Evolutionary conservation across 2,329 filamentous ascomycete species (phyloP).

Genomic region (Zymoseptoria brevis): DNA sequence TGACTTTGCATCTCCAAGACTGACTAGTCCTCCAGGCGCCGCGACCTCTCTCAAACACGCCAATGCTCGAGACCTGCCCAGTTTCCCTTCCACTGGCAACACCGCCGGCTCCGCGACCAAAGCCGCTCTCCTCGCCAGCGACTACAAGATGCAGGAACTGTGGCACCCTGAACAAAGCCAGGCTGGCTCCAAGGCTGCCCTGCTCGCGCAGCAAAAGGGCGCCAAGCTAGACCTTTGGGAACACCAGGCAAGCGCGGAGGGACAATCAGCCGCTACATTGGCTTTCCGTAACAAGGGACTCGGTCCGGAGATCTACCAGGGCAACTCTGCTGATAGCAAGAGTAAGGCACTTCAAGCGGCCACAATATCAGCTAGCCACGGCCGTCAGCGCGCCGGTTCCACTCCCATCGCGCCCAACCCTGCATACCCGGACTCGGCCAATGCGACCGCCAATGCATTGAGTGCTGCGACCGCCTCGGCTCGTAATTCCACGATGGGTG

Average conservation of each 20-base stretch:
- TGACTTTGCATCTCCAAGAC: not conserved
- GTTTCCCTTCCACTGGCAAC: conserved; percentile 66
- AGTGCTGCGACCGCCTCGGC: conserved; percentile 65
- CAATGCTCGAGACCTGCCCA: conserved; percentile 63
- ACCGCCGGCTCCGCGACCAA: conserved; percentile 55
- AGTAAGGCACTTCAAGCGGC: conserved; percentile 67
- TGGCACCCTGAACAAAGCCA: conserved; percentile 58
- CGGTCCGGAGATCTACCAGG: conserved; percentile 39
- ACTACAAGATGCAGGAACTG: conserved; percentile 52
- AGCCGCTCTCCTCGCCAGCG: conserved; percentile 51
- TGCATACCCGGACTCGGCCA: conserved; percentile 49
- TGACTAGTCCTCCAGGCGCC: conserved; percentile 39
- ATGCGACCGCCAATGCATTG: conserved; percentile 59
- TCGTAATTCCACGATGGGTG: conserved; percentile 34
- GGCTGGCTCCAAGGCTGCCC: conserved; percentile 65
- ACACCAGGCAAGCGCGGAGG: conserved; percentile 43
- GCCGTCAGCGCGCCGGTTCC: conserved; percentile 57
- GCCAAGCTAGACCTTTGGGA: conserved; percentile 46
- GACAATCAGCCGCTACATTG: conserved; percentile 61
- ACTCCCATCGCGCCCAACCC: conserved; percentile 39
- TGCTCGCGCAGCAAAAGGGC: conserved; percentile 53
- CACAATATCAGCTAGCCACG: conserved; percentile 62
- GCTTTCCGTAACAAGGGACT: conserved; percentile 52
- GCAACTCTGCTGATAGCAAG: conserved; percentile 44
- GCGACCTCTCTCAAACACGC: conserved; percentile 62